Evolutionary conservation across 495 filamentous ascomycete species (phyloP).

Genomic region (Tuber indicum): DNA sequence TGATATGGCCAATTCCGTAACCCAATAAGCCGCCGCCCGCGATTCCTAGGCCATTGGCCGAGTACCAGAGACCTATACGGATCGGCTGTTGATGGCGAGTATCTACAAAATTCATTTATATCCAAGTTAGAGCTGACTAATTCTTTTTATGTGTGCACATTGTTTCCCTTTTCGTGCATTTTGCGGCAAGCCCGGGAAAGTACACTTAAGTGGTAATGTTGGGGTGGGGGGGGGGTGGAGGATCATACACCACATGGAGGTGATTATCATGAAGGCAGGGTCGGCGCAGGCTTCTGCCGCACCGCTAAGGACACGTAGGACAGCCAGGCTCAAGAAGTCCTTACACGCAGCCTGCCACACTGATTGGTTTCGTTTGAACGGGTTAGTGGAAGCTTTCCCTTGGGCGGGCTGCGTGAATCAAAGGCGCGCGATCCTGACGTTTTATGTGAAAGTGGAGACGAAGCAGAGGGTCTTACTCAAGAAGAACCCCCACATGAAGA

Average conservation of each 20-base stretch:
- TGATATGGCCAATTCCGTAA: slow-evolving; percentile 55
- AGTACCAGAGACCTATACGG: slow-evolving; percentile 57
- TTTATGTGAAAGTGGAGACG: background rate
- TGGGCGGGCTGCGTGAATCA: background rate
- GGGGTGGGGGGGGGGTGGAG: slow-evolving; percentile 31
- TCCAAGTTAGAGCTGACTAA: background rate
- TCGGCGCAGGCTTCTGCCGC: slow-evolving; percentile 52
- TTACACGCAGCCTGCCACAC: slow-evolving; percentile 52
- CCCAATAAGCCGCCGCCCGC: slow-evolving; percentile 55
- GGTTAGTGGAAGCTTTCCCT: background rate
- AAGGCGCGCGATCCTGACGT: background rate
- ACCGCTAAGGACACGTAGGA: slow-evolving; percentile 53
- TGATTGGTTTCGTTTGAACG: slow-evolving; percentile 2
- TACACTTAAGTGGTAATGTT: slow-evolving; percentile 40
- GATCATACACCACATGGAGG: slow-evolving; percentile 48
- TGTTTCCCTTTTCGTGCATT: background rate
- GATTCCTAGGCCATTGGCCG: slow-evolving; percentile 55
- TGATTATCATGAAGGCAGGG: slow-evolving; percentile 46
- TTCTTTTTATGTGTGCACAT: background rate
- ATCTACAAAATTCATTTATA: slow-evolving; percentile 31
- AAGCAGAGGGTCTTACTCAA: slow-evolving; percentile 40
- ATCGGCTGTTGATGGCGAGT: slow-evolving; percentile 55
- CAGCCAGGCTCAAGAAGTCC: slow-evolving; percentile 51
- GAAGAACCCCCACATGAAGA: slow-evolving; percentile 57
- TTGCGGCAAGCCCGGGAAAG: background rate